A percentile compares a stretch with the other conserved stretches of the same genome.
phyloP scores from a whole-genome alignment of 768 basidiomycete genomes.

The Collybia mongolica region DNA sequence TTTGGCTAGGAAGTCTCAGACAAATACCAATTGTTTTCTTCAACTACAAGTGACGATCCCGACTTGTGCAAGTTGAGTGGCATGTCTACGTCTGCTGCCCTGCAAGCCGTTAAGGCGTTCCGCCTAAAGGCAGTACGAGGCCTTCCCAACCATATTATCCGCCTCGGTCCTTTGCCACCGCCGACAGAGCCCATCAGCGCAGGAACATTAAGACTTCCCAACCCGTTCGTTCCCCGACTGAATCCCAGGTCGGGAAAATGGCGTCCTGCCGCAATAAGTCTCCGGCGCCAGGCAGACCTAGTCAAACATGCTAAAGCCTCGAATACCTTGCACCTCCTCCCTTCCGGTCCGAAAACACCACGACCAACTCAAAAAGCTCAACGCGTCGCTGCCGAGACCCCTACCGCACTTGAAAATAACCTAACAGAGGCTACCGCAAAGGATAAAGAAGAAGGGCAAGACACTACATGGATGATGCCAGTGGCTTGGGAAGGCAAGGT shows the following conservation, averaged over 20 bases:
- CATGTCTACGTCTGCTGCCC: conserved; percentile 6
- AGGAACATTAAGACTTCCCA: conserved; percentile 36
- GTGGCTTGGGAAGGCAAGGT: conserved; percentile 47
- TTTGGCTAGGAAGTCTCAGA: too few species aligned
- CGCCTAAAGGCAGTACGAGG: conserved; percentile 43
- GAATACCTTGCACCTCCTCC: conserved; percentile 58
- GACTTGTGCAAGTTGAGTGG: too few species aligned
- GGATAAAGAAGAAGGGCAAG: conserved; percentile 5
- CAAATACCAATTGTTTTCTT: too few species aligned
- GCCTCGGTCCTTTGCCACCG: conserved; percentile 36
- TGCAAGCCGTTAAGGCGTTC: conserved; percentile 38
- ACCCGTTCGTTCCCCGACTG: conserved; percentile 69
- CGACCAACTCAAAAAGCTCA: conserved; percentile 1
- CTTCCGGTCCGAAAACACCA: conserved; percentile 59
- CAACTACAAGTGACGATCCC: too few species aligned
- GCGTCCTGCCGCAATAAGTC: conserved; percentile 68
- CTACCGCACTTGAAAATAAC: conserved; percentile 2
- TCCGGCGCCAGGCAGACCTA: conserved; percentile 76
- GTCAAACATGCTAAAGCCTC: conserved; percentile 65
- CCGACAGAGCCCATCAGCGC: conserved; percentile 10
- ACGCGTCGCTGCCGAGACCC: neutral
- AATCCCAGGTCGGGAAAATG: conserved; percentile 64
- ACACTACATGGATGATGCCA: conserved; percentile 26
- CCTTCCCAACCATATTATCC: conserved; percentile 30
- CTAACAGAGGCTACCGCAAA: neutral